Conservation (phyloP, 108 stramenopile genomes). For the Licmophora abbreviata region DNA sequence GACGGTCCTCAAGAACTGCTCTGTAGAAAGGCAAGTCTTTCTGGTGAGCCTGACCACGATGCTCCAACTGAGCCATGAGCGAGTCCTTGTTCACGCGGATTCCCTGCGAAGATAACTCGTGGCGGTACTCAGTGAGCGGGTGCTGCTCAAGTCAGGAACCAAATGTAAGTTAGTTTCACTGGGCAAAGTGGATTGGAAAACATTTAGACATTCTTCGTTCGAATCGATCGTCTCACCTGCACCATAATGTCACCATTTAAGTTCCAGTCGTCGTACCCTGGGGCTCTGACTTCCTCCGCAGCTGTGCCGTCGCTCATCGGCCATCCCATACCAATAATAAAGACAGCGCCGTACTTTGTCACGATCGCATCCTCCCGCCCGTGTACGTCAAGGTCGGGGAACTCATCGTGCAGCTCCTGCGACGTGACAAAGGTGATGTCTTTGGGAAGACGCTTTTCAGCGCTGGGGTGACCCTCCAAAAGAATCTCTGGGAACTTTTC, state of each 20-base stretch:
- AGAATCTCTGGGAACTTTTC: slow-evolving; percentile 33
- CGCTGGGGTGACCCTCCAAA: slow-evolving; percentile 23
- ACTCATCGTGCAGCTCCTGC: slow-evolving; percentile 32
- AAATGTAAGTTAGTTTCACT: background rate
- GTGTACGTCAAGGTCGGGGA: slow-evolving; percentile 22
- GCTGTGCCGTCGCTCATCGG: slow-evolving; percentile 36
- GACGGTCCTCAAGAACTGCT: slow-evolving; percentile 20
- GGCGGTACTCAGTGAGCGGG: slow-evolving; percentile 41
- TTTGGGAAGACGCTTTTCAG: slow-evolving; percentile 27
- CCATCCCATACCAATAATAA: slow-evolving; percentile 55
- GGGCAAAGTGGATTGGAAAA: too few species aligned
- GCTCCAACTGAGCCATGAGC: slow-evolving; percentile 31
- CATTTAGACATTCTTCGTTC: too few species aligned
- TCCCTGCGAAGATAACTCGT: slow-evolving; percentile 37
- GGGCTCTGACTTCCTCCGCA: slow-evolving; percentile 33
- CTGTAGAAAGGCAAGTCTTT: slow-evolving; percentile 19
- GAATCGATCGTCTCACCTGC: slow-evolving; percentile 5
- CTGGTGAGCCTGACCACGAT: slow-evolving; percentile 21
- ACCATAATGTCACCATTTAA: slow-evolving; percentile 37
- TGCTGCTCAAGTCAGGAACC: slow-evolving; percentile 12
- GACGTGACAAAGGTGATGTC: slow-evolving; percentile 43
- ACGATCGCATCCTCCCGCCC: slow-evolving; percentile 34
- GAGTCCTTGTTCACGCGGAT: slow-evolving; percentile 35
- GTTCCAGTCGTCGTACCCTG: slow-evolving; percentile 48
- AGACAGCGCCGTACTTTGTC: slow-evolving; percentile 34